A percentile compares a stretch with the other conserved stretches of the same genome.
Evolutionary conservation across 2,329 filamentous ascomycete species (phyloP).

Genomic region (Fusarium coicis): DNA sequence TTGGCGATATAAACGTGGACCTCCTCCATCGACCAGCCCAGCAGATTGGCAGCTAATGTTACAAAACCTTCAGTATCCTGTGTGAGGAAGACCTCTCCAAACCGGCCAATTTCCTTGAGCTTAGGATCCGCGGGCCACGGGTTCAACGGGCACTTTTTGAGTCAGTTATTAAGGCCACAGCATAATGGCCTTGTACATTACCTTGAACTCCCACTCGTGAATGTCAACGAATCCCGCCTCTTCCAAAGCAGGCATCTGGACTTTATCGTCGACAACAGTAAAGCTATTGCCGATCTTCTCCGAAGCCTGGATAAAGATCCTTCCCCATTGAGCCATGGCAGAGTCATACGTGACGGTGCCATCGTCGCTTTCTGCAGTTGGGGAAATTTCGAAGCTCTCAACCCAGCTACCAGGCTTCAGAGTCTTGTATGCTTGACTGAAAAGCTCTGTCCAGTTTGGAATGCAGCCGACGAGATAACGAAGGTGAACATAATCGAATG

Average conservation of each 20-base stretch:
- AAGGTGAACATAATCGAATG: not conserved
- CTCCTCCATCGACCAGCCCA: not conserved
- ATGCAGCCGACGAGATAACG: not conserved
- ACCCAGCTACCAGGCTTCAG: not conserved
- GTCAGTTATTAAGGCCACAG: accelerated
- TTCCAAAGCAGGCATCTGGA: not conserved
- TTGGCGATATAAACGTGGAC: not conserved
- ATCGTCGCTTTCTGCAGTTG: not conserved
- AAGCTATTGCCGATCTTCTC: not conserved
- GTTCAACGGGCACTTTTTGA: not conserved
- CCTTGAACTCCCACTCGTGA: not conserved
- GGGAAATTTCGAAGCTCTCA: not conserved
- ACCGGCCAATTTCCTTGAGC: not conserved
- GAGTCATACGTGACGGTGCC: not conserved
- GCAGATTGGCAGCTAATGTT: accelerated
- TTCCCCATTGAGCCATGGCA: not conserved
- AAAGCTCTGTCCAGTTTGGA: not conserved
- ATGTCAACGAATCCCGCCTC: not conserved
- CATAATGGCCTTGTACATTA: accelerated
- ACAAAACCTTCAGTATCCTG: not conserved
- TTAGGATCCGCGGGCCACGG: not conserved
- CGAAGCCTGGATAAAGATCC: not conserved
- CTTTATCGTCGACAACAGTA: not conserved
- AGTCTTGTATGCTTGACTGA: not conserved
- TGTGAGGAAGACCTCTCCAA: not conserved